Evolutionary conservation across 192 early-diverging fungal species (phyloP).

Genomic region (Gigaspora rosea): DNA sequence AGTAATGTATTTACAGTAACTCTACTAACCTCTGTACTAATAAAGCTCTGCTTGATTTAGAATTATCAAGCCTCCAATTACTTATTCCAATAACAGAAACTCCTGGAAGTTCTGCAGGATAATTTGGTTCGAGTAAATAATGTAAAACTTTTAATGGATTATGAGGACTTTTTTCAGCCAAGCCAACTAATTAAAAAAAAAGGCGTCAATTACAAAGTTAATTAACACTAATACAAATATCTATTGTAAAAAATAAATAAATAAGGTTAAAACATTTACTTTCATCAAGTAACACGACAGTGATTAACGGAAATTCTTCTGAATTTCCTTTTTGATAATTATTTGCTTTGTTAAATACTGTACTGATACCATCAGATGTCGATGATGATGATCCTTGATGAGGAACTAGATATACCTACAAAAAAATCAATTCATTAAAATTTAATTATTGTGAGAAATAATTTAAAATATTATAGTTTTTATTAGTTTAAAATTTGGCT

Average conservation of each 20-base stretch:
- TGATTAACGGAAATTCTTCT: background rate
- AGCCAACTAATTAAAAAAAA: constrained; percentile 3
- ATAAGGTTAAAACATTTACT: background rate
- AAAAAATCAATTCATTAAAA: too few relatives aligned
- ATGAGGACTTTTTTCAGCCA: constrained; percentile 19
- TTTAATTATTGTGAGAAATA: too few relatives aligned
- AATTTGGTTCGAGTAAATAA: constrained; percentile 27
- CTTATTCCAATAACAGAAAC: background rate
- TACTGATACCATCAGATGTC: constrained; percentile 25
- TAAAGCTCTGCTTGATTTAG: constrained; percentile 9
- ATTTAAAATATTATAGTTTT: too few relatives aligned
- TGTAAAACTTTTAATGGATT: constrained; percentile 31
- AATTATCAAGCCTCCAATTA: background rate
- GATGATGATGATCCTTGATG: constrained; percentile 33
- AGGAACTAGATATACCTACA: constrained; percentile 12
- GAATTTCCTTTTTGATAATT: constrained; percentile 19
- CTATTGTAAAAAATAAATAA: background rate
- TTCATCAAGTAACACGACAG: constrained; percentile 28
- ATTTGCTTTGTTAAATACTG: constrained; percentile 24
- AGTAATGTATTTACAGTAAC: too few relatives aligned
- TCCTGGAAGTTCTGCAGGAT: background rate
- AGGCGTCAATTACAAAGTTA: background rate
- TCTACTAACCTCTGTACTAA: constrained; percentile 1
- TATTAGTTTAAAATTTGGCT: too few relatives aligned
- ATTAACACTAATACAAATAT: background rate